Evolutionary conservation across 352 stramenopile genomes (phyloP).

Genomic region (Phytopythium sindhum): DNA sequence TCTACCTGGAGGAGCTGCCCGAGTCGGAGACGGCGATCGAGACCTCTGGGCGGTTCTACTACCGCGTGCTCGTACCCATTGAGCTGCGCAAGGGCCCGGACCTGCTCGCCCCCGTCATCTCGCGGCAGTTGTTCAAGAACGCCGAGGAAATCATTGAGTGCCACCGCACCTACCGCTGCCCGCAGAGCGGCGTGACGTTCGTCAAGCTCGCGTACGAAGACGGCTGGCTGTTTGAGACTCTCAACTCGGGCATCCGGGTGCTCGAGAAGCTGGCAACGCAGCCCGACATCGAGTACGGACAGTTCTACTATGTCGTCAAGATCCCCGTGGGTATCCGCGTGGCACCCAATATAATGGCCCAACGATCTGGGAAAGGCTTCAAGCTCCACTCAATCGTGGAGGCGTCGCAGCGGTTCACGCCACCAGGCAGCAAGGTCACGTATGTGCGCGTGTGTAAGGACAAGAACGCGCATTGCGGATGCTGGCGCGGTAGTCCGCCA

Average conservation of each 20-base stretch:
- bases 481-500: conserved; percentile 20
- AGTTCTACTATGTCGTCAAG: conserved; percentile 84
- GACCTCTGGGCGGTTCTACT: conserved; percentile 56
- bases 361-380: conserved; percentile 75
- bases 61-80: conserved; percentile 73
- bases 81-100: conserved; percentile 68
- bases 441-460: conserved; percentile 83
- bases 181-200: conserved; percentile 71
- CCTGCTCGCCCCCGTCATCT: conserved; percentile 67
- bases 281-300: conserved; percentile 59
- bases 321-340: conserved; percentile 83
- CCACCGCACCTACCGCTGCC: conserved; percentile 59
- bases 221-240: conserved; percentile 77
- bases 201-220: conserved; percentile 82
- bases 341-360: conserved; percentile 79
- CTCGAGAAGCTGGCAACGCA: conserved; percentile 62
- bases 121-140: conserved; percentile 68
- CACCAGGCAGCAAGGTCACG: conserved; percentile 76
- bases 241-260: conserved; percentile 79
- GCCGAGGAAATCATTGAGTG: conserved; percentile 83
- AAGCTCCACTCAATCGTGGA: conserved; percentile 83
- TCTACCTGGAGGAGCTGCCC: conserved; percentile 39
- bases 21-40: conserved; percentile 32
- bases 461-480: conserved; percentile 59
- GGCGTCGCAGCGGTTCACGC: conserved; percentile 78